These are phyloP conservation scores for Fusarium fracticaudum DNA, from an alignment of 2,329 filamentous ascomycete species.

Conservation along the genomic window DNA sequence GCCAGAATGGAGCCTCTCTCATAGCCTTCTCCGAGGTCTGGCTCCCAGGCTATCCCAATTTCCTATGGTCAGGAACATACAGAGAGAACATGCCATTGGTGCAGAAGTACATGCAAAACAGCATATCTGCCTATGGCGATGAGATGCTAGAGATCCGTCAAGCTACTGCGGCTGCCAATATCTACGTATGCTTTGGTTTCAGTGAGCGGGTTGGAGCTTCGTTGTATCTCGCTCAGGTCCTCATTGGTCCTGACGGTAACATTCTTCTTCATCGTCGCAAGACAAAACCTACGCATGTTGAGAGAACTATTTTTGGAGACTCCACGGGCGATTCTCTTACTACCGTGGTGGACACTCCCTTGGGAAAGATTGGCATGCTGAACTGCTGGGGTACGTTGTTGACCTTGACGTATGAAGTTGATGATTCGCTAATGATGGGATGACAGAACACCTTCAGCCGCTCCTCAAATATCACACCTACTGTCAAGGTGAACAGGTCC, in stretches of 20 bases:
- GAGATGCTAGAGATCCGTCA: neutral
- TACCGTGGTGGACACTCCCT: slow-evolving; percentile 49
- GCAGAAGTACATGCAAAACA: neutral
- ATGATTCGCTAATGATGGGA: accelerated
- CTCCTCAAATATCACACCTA: slow-evolving; percentile 58
- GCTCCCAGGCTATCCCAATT: neutral
- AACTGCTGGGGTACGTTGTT: slow-evolving; percentile 48
- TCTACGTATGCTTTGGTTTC: neutral
- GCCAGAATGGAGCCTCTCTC: neutral
- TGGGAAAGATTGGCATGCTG: slow-evolving; percentile 54
- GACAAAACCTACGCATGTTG: slow-evolving; percentile 62
- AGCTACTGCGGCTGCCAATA: neutral
- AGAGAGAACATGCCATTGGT: neutral
- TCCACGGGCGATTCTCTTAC: slow-evolving; percentile 50
- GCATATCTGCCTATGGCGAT: neutral
- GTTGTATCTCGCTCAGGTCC: slow-evolving; percentile 43
- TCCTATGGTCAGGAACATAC: neutral
- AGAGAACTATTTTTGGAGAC: slow-evolving; percentile 59
- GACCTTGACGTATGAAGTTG: no score
- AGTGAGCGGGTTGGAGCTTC: neutral
- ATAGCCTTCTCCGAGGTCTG: neutral
- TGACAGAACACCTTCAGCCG: slow-evolving; percentile 57
- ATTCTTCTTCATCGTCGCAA: slow-evolving; percentile 55
- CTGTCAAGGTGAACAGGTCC: slow-evolving; percentile 55
- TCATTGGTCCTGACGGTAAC: slow-evolving; percentile 53